Evolutionary conservation across 1,284 basidiomycete genomes (phyloP).

Genomic region (Irpex lacteus): DNA sequence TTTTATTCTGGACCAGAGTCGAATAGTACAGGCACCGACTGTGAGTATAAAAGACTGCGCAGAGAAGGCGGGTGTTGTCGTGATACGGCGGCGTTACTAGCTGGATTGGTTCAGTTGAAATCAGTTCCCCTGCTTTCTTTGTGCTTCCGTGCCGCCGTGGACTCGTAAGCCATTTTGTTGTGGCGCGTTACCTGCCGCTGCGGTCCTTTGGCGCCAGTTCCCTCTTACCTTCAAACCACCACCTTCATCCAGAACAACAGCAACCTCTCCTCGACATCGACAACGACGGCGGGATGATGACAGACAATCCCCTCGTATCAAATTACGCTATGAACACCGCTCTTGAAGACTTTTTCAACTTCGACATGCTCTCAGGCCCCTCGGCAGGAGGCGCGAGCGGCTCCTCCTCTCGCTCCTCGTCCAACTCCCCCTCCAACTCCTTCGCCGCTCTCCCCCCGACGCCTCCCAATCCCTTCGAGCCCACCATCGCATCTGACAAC

Average conservation of each 20-base stretch:
- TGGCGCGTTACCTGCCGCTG: not conserved
- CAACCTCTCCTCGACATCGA: not conserved
- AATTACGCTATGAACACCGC: slow-evolving; percentile 23
- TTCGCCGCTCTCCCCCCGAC: slow-evolving; percentile 29
- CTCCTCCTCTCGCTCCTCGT: slow-evolving; percentile 36
- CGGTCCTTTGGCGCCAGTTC: not conserved
- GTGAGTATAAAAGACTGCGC: no score
- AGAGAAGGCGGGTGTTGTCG: not conserved
- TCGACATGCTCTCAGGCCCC: slow-evolving; percentile 38
- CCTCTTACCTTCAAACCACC: slow-evolving; percentile 1
- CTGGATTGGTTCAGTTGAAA: not conserved
- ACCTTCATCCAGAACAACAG: not conserved
- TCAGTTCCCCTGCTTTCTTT: slow-evolving; percentile 2
- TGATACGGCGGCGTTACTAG: not conserved
- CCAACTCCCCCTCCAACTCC: slow-evolving; percentile 31
- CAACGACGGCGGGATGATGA: slow-evolving; percentile 24
- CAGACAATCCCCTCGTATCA: slow-evolving; percentile 29
- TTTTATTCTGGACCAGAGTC: not conserved
- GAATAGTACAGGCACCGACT: not conserved
- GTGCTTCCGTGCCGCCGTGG: slow-evolving; percentile 1
- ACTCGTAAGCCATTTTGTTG: slow-evolving; percentile 1
- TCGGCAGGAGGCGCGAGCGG: slow-evolving; percentile 26
- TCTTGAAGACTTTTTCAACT: slow-evolving; percentile 51
- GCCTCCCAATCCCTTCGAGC: slow-evolving; percentile 25
- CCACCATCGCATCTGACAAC: slow-evolving; percentile 21